phyloP scores from a whole-genome alignment of 306 rosid genomes.

The Quercus suber region DNA sequence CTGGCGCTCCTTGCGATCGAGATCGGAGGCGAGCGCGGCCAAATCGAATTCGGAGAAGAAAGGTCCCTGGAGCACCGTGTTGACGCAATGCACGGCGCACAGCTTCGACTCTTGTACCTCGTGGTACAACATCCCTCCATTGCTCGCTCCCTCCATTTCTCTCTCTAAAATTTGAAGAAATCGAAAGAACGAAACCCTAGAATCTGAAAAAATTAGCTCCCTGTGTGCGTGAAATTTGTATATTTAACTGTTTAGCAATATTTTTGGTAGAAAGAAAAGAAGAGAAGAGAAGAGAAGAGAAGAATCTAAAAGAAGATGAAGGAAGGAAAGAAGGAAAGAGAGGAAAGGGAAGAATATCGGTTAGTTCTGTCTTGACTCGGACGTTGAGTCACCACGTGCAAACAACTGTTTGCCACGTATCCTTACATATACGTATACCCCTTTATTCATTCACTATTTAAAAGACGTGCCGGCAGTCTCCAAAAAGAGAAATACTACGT shows the following conservation, averaged over 20 bases:
- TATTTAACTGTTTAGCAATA: background rate
- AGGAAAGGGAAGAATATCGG: background rate
- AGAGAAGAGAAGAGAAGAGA: no score
- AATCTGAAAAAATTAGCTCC: background rate
- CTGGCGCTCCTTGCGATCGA: conserved; percentile 84
- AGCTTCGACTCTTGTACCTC: conserved; percentile 99
- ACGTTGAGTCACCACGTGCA: conserved; percentile 6
- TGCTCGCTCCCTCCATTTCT: conserved; percentile 90
- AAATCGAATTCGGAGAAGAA: conserved; percentile 96
- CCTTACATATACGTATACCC: no score
- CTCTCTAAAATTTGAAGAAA: background rate
- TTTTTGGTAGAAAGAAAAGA: no score
- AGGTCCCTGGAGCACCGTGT: conserved; percentile 88
- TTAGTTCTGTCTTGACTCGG: background rate
- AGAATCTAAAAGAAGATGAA: no score
- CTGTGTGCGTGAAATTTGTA: background rate
- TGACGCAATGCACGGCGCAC: conserved; percentile 94
- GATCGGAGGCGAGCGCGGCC: conserved; percentile 96
- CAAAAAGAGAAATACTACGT: no score
- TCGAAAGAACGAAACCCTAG: conserved; percentile 35
- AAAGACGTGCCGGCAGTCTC: background rate
- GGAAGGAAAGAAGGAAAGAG: no score
- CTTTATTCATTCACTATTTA: no score
- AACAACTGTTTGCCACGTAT: background rate
- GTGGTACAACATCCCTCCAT: conserved; percentile 96